A percentile compares a stretch with the other conserved stretches of the same genome.
phyloP scores from a whole-genome alignment of 140 eudicot genomes.

The Cichorium intybus region DNA sequence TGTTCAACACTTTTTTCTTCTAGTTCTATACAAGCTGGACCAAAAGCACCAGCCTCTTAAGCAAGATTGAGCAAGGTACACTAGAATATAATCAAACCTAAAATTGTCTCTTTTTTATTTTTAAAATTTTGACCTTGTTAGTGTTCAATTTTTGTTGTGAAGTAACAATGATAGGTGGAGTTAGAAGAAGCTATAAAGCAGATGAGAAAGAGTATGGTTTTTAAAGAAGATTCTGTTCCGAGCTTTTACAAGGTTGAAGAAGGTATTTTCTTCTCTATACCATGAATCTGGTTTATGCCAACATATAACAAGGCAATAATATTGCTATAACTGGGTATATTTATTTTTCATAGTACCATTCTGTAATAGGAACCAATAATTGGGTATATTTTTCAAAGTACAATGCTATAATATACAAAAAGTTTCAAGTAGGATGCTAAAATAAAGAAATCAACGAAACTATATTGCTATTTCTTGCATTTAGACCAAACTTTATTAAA shows the following conservation, averaged over 20 bases:
- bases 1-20: not conserved
- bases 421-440: too few relatives aligned
- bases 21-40: constrained; percentile 73
- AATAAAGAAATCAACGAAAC: too few relatives aligned
- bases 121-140: not conserved
- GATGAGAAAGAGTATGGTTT: constrained; percentile 72
- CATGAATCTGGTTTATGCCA: too few relatives aligned
- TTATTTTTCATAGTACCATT: too few relatives aligned
- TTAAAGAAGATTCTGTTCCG: constrained; percentile 89
- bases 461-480: too few relatives aligned
- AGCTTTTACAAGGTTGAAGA: constrained; percentile 88
- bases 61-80: constrained; percentile 80
- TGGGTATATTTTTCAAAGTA: too few relatives aligned
- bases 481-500: too few relatives aligned
- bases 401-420: too few relatives aligned
- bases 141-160: constrained; percentile 2
- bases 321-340: too few relatives aligned
- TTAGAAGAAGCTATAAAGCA: constrained; percentile 82
- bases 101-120: not conserved
- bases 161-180: constrained; percentile 65
- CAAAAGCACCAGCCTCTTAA: constrained; percentile 84
- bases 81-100: not conserved
- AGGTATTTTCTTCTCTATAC: constrained; percentile 41
- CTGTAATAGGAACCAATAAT: too few relatives aligned
- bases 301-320: too few relatives aligned